Conservation (phyloP, 805 yeast species). For the Teunomyces aglyptinius region DNA sequence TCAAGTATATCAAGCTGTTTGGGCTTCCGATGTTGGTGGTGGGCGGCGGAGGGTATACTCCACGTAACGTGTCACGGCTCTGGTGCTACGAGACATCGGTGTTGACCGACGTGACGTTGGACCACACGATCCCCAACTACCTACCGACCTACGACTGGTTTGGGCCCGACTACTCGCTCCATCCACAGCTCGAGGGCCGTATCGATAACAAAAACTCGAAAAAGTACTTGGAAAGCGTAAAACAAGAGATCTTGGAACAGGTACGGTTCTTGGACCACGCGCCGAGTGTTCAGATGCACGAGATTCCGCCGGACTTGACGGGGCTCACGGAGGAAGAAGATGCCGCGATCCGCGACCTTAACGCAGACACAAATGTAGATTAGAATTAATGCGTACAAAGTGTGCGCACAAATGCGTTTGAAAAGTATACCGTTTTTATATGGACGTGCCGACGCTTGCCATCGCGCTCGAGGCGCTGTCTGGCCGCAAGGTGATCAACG, state of each 20-base stretch:
- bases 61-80: constrained; percentile 87
- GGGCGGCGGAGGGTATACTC: constrained; percentile 99
- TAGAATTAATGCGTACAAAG: too few species aligned
- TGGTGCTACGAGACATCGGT: constrained; percentile 95
- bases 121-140: constrained; percentile 53
- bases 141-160: constrained; percentile 80
- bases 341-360: constrained; percentile 34
- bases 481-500: constrained; percentile 34
- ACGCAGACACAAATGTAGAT: constrained; percentile 27
- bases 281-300: constrained; percentile 91
- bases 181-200: constrained; percentile 58
- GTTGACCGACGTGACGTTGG: constrained; percentile 57
- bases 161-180: constrained; percentile 88
- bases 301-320: constrained; percentile 69
- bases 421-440: too few species aligned
- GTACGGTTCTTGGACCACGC: constrained; percentile 82
- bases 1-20: constrained; percentile 80
- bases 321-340: constrained; percentile 46
- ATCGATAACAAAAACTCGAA: constrained; percentile 84
- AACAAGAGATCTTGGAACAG: constrained; percentile 74
- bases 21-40: constrained; percentile 87
- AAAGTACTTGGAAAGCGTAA: constrained; percentile 77
- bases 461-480: constrained; percentile 27
- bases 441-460: constrained; percentile 22
- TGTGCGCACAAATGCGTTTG: too few species aligned